Evolutionary conservation across 345 rosid species (phyloP), one percentile per base, ranked within the genome.

Genomic region (Heritiera fomes): DNA sequence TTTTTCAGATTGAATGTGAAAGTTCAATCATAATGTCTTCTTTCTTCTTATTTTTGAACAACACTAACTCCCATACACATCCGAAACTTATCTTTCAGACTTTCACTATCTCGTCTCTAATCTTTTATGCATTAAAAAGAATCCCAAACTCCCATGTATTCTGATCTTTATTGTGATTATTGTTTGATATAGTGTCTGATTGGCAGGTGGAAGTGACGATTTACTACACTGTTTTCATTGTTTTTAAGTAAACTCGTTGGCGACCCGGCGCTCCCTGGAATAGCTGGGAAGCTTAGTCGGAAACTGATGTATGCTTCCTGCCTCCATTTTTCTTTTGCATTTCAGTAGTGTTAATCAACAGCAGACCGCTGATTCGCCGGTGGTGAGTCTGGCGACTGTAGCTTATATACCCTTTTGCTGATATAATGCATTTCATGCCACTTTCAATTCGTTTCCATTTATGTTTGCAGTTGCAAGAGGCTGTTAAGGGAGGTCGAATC

Each of bases 381-480:
- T 8, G 46, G 0, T 52, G 15, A 17, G 12, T 52, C 7, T 70
- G 58, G 41, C 11, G 9, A 47, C 59, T 43, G 73, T 45, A n/a
- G 4, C 30, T 69, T 23, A 23, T 23, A 23, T 23, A 23, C 28
- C 28, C 28, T 23, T 23, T 23, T 23, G 28, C 28, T 23, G 28
- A 23, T 23, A 23, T 23, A 23, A 23, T 23, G 28, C 28, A 23
- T 23, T 23, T 23, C 28, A 23, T 23, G 28, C 28, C 18, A 50
- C 0, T 20, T 1, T 34, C 38, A 1, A 9, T 15, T 23, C 38
- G 23, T 28, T 7, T 23, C 14, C 10, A 64, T 60, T 12, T 75
- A 30, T 66, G 12, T 77, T 20, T 78, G 82, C 93, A 96, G 99
- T 84, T 96, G 87, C 91, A 88, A 75, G 98, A 90, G 84, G 93